phyloP scores from a whole-genome alignment of 2,329 filamentous ascomycete genomes.

The Fusarium nematophilum region DNA sequence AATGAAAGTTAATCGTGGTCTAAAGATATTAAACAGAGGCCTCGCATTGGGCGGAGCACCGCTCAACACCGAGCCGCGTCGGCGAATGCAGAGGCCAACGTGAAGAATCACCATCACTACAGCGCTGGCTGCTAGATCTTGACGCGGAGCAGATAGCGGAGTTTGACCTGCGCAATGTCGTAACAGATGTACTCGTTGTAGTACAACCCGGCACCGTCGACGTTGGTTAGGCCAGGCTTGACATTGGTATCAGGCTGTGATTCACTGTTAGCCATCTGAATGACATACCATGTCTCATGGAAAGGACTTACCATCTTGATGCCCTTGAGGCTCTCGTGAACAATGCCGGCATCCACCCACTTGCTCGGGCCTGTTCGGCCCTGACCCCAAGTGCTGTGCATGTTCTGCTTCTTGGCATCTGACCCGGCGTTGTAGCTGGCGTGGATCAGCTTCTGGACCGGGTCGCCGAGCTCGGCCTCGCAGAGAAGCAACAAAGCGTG shows the following conservation, averaged over 20 bases:
- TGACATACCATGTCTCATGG: background rate
- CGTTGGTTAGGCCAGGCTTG: constrained; percentile 60
- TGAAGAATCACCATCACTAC: background rate
- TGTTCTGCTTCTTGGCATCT: constrained; percentile 68
- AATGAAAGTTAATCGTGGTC: too few species aligned
- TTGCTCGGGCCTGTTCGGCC: constrained; percentile 71
- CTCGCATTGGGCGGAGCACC: too few species aligned
- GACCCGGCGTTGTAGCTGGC: constrained; percentile 73
- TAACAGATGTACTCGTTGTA: constrained; percentile 84
- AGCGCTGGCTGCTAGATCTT: constrained; percentile 53
- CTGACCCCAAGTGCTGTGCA: constrained; percentile 76
- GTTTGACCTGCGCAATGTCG: constrained; percentile 74
- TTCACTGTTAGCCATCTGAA: constrained; percentile 6
- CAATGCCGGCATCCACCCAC: constrained; percentile 80
- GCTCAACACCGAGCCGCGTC: too few species aligned
- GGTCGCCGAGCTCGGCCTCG: constrained; percentile 80
- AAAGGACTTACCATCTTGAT: constrained; percentile 71
- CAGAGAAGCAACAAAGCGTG: constrained; percentile 83
- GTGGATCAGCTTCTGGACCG: constrained; percentile 72
- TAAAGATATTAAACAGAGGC: too few species aligned
- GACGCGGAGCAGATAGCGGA: constrained; percentile 76
- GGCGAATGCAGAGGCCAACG: background rate
- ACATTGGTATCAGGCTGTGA: constrained; percentile 61
- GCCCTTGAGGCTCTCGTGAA: constrained; percentile 74
- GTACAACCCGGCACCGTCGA: constrained; percentile 59